Base-by-base conservation (phyloP, 495 filamentous ascomycete genomes). In the Stereocaulon alpinum region DNA sequence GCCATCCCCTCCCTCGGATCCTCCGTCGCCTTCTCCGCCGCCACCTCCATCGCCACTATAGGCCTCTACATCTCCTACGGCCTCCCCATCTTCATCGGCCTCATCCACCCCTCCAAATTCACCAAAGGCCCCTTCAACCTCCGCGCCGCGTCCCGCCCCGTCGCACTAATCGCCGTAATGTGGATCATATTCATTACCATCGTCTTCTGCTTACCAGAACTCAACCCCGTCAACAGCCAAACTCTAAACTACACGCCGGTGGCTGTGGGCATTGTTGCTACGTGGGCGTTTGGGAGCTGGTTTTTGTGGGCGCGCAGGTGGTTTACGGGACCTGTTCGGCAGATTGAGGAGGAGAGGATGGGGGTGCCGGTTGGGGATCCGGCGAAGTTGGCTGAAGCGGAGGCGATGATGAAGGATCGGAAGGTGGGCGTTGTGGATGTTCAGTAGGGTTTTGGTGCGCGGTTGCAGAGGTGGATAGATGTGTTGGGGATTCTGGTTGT, bases 191-290 rank as follows among this genome's bases (percentile, higher is more conserved):
- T 84, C 58, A 81, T 83, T 57, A 75, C 74, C 22, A 73, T 84
- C 40, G 71, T 86, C 15, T 86, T 86, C 69, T 86, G 83, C 66
- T 74, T 86, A 62, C 83, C 83, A 0, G 78, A 80, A 2, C 72
- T 72, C 15, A 75, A 86, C 47, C 84, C 82, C 2, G 82, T 85
- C 27, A 79, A 74, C 2, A 74, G 71, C 9, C 71, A 78, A 61
- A 83, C 77, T 24, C 70, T 86, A 63, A 84, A 85, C 66, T 86
- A 86, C 64, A 84, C 83, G 1, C 78, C 80, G 7, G 83, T 85
- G 0, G 83, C 84, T 3, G 77, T 82, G 22, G 83, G 79, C 2
- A 85, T 86, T 57, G 75, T 82, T 50, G 69, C 71, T 14, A 68
- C 83, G 29, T 77, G 69, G 58, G 63, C 67, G 5, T 63, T 76